These are phyloP conservation scores for Malus hybrid DNA, from an alignment of 331 rosid species.

Conservation along the genomic window DNA sequence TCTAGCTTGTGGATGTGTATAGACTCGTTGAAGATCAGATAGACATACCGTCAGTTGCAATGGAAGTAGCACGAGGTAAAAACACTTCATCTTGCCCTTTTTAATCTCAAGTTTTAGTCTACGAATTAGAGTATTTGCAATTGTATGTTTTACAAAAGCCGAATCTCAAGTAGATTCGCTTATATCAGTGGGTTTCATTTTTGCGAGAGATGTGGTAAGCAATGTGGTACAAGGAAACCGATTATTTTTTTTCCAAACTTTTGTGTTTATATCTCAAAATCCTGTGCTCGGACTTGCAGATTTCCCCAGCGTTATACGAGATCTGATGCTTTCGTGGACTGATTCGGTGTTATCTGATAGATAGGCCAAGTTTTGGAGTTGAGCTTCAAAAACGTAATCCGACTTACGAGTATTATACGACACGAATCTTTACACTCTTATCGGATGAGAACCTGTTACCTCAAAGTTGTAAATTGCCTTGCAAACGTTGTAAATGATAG, in stretches of 20 bases:
- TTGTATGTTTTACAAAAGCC: not conserved
- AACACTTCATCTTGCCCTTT: not conserved
- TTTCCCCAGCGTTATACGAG: slow-evolving; percentile 64
- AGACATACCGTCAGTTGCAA: slow-evolving; percentile 71
- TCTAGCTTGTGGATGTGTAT: slow-evolving; percentile 83
- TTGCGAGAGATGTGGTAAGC: not conserved
- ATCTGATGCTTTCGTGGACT: slow-evolving; percentile 87
- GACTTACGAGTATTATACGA: not conserved
- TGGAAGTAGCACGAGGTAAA: slow-evolving; percentile 87
- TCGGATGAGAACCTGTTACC: slow-evolving; percentile 3
- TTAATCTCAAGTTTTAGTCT: not conserved
- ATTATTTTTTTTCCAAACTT: not conserved
- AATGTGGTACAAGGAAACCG: not conserved
- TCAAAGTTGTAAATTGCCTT: slow-evolving; percentile 14
- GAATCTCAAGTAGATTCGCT: not conserved
- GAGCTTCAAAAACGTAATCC: not conserved
- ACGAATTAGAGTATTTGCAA: not conserved
- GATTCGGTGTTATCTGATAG: slow-evolving; percentile 66
- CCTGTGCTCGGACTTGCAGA: slow-evolving; percentile 32
- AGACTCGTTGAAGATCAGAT: slow-evolving; percentile 85
- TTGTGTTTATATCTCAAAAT: not conserved
- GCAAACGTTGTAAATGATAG: not conserved
- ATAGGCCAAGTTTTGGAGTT: slow-evolving; percentile 23
- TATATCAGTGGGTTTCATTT: not conserved
- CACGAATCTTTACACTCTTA: slow-evolving; percentile 2